A percentile compares a stretch with the other conserved stretches of the same genome.
Conservation (phyloP, 2,329 filamentous ascomycete species). For the Penicillium capsulatum region DNA sequence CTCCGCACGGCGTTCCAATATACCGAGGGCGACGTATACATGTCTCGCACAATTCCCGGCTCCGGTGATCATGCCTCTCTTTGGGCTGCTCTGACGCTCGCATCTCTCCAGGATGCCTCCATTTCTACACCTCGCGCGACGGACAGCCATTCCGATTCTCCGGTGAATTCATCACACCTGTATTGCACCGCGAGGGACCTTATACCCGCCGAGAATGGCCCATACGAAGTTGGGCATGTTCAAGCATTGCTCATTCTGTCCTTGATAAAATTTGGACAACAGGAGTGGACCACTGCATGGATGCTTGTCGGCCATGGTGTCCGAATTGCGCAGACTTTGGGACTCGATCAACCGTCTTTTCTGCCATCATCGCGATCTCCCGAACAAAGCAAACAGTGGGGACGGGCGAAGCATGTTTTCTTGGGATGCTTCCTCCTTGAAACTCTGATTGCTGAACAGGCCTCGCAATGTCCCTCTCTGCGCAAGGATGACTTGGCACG, state of each 20-base stretch:
- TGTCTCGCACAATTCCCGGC: constrained; percentile 31
- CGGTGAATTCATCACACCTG: constrained; percentile 35
- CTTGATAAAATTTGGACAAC: constrained; percentile 59
- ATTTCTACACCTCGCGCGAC: constrained; percentile 23
- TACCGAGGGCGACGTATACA: constrained; percentile 25
- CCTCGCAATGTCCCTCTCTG: constrained; percentile 46
- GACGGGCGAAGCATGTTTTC: constrained; percentile 43
- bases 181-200: constrained; percentile 40
- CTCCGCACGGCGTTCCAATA: constrained; percentile 48
- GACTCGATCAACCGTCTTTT: constrained; percentile 44
- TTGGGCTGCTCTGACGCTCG: constrained; percentile 58
- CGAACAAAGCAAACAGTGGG: constrained; percentile 31
- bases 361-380: constrained; percentile 41
- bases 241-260: constrained; percentile 57
- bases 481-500: constrained; percentile 49
- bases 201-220: constrained; percentile 48
- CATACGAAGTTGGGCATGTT: constrained; percentile 50
- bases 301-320: constrained; percentile 62
- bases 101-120: constrained; percentile 51
- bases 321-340: constrained; percentile 41
- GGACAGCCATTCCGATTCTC: constrained; percentile 11
- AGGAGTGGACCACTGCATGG: constrained; percentile 58
- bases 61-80: constrained; percentile 53
- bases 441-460: constrained; percentile 47
- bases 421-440: constrained; percentile 54